Evolutionary conservation across 2,329 filamentous ascomycete genomes (phyloP).

Genomic region (Alternaria incomplexa): DNA sequence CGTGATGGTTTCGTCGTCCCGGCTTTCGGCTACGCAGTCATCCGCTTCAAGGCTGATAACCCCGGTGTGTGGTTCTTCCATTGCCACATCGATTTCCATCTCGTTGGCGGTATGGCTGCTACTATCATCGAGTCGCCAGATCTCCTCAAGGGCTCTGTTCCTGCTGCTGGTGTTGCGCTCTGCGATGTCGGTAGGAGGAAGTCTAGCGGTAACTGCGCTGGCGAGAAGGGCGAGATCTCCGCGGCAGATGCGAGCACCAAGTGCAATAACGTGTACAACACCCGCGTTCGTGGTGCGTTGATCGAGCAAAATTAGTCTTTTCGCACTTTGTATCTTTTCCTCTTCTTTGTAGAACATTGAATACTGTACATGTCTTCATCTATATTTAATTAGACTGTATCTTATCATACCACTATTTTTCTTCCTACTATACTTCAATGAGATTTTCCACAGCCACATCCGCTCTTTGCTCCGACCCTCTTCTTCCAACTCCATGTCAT

Average conservation of each 20-base stretch:
- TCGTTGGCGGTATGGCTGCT: slow-evolving; percentile 37
- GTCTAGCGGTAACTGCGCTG: slow-evolving; percentile 32
- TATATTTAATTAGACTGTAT: neutral
- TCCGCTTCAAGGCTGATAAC: slow-evolving; percentile 61
- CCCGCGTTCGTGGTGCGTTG: neutral
- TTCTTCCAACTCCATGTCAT: slow-evolving; percentile 45
- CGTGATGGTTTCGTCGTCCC: slow-evolving; percentile 39
- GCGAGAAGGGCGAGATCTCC: slow-evolving; percentile 16
- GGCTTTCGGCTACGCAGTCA: slow-evolving; percentile 47
- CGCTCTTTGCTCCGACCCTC: slow-evolving; percentile 29
- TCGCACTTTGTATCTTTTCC: neutral
- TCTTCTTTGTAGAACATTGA: neutral
- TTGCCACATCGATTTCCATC: slow-evolving; percentile 44
- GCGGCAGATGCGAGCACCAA: slow-evolving; percentile 19
- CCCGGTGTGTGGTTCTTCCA: slow-evolving; percentile 53
- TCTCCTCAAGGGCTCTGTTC: slow-evolving; percentile 19
- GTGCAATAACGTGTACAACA: slow-evolving; percentile 40
- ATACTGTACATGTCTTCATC: neutral
- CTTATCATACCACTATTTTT: neutral
- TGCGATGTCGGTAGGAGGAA: slow-evolving; percentile 14
- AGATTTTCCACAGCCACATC: slow-evolving; percentile 23
- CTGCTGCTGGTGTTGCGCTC: slow-evolving; percentile 13
- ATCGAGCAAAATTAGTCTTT: neutral
- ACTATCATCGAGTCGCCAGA: slow-evolving; percentile 38
- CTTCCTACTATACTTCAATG: neutral